Conservation (phyloP, 2,329 filamentous ascomycete genomes). For the Knufia petricola region DNA sequence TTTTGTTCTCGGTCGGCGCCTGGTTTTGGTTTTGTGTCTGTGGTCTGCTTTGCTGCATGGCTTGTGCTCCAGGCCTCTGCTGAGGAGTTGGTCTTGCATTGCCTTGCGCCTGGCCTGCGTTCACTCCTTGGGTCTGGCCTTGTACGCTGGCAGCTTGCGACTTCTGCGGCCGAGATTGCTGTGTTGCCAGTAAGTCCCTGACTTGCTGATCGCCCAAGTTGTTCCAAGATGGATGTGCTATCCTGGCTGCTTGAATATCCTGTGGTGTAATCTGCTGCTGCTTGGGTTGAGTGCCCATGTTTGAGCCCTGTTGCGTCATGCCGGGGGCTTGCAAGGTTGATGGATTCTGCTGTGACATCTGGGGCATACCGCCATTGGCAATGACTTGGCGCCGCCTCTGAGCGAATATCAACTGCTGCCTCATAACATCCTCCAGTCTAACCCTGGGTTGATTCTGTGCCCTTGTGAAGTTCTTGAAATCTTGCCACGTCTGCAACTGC, state of each 20-base stretch:
- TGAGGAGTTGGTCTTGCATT: not conserved
- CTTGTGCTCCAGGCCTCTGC: not conserved
- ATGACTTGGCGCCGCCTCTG: not conserved
- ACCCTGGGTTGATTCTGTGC: not conserved
- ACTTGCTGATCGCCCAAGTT: not conserved
- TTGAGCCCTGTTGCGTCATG: not conserved
- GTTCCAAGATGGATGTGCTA: not conserved
- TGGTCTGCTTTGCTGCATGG: slow-evolving; percentile 8
- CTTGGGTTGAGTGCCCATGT: not conserved
- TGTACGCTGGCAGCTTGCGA: not conserved
- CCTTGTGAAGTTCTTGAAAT: not conserved
- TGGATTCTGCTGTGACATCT: slow-evolving; percentile 10
- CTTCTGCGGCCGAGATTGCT: slow-evolving; percentile 4
- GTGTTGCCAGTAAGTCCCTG: not conserved
- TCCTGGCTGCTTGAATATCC: not conserved
- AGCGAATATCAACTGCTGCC: not conserved
- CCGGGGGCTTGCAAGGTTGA: slow-evolving; percentile 5
- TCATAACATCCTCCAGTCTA: not conserved
- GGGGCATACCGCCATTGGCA: not conserved
- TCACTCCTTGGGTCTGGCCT: not conserved
- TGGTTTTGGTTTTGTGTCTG: slow-evolving; percentile 12
- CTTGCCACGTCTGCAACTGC: not conserved
- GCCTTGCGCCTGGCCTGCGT: not conserved
- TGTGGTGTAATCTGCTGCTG: slow-evolving; percentile 1
- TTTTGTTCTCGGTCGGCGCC: slow-evolving; percentile 30